These are phyloP conservation scores for Cucurbita pepo DNA, from an alignment of 306 rosid genomes.

Conservation along the genomic window DNA sequence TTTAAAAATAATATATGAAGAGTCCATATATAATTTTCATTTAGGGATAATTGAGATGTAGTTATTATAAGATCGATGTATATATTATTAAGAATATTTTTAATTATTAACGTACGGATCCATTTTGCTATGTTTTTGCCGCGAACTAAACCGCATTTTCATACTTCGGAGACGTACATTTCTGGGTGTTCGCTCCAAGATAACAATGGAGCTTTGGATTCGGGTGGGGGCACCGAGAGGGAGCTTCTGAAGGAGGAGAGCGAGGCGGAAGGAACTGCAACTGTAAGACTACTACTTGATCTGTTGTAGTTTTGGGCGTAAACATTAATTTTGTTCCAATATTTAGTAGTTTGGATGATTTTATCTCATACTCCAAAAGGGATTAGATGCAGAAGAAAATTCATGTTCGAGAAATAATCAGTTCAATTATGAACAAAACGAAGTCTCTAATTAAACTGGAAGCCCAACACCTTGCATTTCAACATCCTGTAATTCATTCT, in stretches of 20 bases:
- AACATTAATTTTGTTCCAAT: background rate
- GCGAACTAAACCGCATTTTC: background rate
- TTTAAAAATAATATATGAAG: no score
- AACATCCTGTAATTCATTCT: conserved; percentile 14
- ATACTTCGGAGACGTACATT: background rate
- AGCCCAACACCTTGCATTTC: conserved; percentile 7
- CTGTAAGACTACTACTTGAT: background rate
- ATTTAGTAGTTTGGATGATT: background rate
- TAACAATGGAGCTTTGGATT: background rate
- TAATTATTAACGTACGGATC: no score
- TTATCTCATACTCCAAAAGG: background rate
- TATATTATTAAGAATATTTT: no score
- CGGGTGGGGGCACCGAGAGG: background rate
- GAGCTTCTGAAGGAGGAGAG: background rate
- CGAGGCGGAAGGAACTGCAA: background rate
- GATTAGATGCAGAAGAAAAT: background rate
- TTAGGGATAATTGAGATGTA: no score
- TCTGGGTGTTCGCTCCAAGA: background rate
- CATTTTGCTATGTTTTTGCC: background rate
- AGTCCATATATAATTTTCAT: no score
- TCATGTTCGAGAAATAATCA: background rate
- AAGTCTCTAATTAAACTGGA: conserved; percentile 21
- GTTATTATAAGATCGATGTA: no score
- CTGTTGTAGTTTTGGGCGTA: background rate
- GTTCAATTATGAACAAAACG: background rate